Percentiles rank a stretch among this genome's conserved stretches.
Evolutionary conservation across 2,329 filamentous ascomycete species (phyloP).

Genomic region (Cercospora sojina): DNA sequence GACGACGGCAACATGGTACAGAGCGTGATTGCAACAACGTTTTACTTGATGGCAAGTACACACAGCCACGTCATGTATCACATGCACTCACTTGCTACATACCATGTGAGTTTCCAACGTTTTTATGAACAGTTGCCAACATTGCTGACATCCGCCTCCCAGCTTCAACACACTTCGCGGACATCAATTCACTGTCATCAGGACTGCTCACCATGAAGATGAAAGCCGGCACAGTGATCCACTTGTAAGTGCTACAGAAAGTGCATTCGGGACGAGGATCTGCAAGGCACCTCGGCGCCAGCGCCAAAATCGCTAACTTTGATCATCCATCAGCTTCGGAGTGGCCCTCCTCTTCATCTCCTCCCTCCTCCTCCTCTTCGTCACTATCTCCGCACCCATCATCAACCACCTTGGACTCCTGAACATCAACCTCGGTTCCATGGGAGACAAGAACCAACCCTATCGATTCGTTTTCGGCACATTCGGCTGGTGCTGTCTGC

Average conservation of each 20-base stretch:
- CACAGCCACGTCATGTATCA: constrained; percentile 12
- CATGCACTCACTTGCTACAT: constrained; percentile 4
- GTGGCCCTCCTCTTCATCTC: constrained; percentile 44
- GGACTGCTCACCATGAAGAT: neutral
- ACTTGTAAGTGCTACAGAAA: neutral
- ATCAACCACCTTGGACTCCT: constrained; percentile 57
- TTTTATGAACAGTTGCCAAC: neutral
- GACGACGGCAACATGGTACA: neutral
- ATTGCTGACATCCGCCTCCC: neutral
- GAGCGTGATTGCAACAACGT: constrained; percentile 9
- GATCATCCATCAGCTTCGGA: constrained; percentile 7
- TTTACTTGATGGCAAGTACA: constrained; percentile 1
- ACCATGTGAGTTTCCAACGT: neutral
- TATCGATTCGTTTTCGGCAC: constrained; percentile 56
- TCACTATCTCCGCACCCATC: constrained; percentile 60
- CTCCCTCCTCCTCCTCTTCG: constrained; percentile 58
- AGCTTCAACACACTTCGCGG: neutral
- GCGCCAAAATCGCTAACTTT: neutral
- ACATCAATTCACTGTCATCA: neutral
- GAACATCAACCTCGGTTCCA: constrained; percentile 51
- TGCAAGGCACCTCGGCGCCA: too few species aligned
- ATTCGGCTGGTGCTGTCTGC: constrained; percentile 58
- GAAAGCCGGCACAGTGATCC: constrained; percentile 5
- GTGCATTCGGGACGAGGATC: neutral
- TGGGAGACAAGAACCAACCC: constrained; percentile 34